Evolutionary conservation across 768 basidiomycete species (phyloP).

Genomic region (Cystobasidium tubakii): DNA sequence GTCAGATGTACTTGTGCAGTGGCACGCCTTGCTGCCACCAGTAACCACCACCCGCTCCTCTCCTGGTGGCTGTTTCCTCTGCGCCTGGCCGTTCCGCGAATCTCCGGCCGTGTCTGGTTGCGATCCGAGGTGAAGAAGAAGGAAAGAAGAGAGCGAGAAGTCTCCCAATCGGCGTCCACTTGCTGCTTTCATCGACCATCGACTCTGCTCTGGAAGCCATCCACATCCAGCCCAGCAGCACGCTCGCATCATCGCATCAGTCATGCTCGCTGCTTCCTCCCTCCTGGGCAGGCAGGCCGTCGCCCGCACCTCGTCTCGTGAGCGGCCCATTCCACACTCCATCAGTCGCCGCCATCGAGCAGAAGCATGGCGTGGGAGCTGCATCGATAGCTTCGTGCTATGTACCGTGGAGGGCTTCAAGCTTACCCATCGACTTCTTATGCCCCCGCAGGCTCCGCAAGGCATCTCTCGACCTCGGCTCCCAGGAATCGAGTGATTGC

Average conservation of each 20-base stretch:
- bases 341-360: background rate
- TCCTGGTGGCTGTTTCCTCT: slow-evolving; percentile 3
- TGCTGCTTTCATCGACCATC: too few relatives aligned
- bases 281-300: slow-evolving; percentile 14
- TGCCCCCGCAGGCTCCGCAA: slow-evolving; percentile 38
- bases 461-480: slow-evolving; percentile 59
- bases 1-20: background rate
- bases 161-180: too few relatives aligned
- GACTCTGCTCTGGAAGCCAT: too few relatives aligned
- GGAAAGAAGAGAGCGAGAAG: too few relatives aligned
- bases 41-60: background rate
- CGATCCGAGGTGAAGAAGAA: background rate
- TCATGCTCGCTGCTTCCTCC: slow-evolving; percentile 6
- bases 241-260: background rate
- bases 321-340: background rate
- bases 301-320: slow-evolving; percentile 10
- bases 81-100: background rate
- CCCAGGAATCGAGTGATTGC: slow-evolving; percentile 61
- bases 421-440: background rate
- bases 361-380: background rate
- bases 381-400: background rate
- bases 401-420: background rate
- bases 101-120: background rate
- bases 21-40: background rate
- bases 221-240: too few relatives aligned